Percentiles rank a stretch among this genome's conserved stretches.
These are phyloP conservation scores for Dacryopinax spathularia DNA, from an alignment of 768 basidiomycete species.

Conservation along the genomic window DNA sequence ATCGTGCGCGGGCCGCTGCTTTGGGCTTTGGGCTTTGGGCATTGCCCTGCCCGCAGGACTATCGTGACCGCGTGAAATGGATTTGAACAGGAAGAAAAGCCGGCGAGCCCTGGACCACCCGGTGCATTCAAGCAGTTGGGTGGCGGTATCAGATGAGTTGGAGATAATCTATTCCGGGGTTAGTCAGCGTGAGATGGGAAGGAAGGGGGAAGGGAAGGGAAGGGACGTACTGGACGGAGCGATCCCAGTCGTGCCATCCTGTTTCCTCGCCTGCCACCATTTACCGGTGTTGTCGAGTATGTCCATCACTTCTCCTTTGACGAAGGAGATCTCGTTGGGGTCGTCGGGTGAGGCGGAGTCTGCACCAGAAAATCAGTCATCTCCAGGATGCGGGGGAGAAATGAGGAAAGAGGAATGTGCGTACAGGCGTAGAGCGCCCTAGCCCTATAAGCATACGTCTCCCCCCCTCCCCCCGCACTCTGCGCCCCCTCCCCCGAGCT, in stretches of 20 bases:
- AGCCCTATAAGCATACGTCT: conserved; percentile 51
- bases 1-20: not conserved
- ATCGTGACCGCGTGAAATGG: not conserved
- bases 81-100: not conserved
- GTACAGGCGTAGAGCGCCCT: conserved; percentile 83
- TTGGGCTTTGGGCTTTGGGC: not conserved
- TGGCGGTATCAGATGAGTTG: conserved; percentile 45
- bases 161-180: conserved; percentile 76
- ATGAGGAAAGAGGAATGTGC: too few species aligned
- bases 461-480: conserved; percentile 9
- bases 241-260: conserved; percentile 37
- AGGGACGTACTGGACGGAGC: conserved; percentile 15
- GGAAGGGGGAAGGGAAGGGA: not conserved
- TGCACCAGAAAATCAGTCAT: conserved; percentile 21
- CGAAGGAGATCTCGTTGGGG: conserved; percentile 88
- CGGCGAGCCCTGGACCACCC: not conserved
- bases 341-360: conserved; percentile 91
- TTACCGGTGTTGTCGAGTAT: conserved; percentile 86
- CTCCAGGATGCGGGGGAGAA: not conserved
- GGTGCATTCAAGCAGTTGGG: not conserved
- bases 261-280: conserved; percentile 82
- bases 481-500: conserved; percentile 35
- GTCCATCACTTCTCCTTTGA: conserved; percentile 83
- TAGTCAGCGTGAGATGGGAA: conserved; percentile 25
- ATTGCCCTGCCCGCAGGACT: too few species aligned